A percentile compares a stretch with the other conserved stretches of the same genome.
phyloP scores from a whole-genome alignment of 768 basidiomycete species.

The Tylopilus rubrobrunneus region DNA sequence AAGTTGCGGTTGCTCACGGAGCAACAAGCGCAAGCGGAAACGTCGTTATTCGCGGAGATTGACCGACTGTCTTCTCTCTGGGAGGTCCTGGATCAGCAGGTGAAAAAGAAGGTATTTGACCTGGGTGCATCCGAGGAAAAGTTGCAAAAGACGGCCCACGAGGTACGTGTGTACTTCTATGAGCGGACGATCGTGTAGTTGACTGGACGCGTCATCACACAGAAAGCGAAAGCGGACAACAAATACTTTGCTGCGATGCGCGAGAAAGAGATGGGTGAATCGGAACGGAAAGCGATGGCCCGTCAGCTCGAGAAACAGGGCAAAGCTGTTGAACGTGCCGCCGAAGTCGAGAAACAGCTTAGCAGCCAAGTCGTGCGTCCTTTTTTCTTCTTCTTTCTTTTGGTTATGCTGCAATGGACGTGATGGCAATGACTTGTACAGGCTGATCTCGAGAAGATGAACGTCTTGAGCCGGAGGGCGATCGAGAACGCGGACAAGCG shows the following conservation, averaged over 20 bases:
- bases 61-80: constrained; percentile 84
- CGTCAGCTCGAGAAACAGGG: constrained; percentile 57
- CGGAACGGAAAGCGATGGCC: constrained; percentile 62
- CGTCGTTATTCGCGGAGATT: constrained; percentile 77
- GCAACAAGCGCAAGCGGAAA: constrained; percentile 65
- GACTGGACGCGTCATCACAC: constrained; percentile 2
- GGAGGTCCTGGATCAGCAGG: constrained; percentile 77
- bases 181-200: background rate
- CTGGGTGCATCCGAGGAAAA: constrained; percentile 66
- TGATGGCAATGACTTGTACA: constrained; percentile 13
- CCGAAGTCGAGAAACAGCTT: constrained; percentile 61
- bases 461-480: constrained; percentile 29
- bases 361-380: constrained; percentile 26
- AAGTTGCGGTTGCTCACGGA: constrained; percentile 57
- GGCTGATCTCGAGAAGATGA: constrained; percentile 46
- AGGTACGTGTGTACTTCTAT: constrained; percentile 46
- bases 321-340: constrained; percentile 61
- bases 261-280: constrained; percentile 78
- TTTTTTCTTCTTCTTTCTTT: background rate
- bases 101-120: constrained; percentile 83
- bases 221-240: constrained; percentile 97
- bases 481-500: constrained; percentile 27
- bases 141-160: constrained; percentile 57
- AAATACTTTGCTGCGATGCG: constrained; percentile 91
- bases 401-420: background rate